A percentile compares a stretch with the other conserved stretches of the same genome.
phyloP scores from a whole-genome alignment of 176 grass and related monocot species.

The Bromus sterilis region DNA sequence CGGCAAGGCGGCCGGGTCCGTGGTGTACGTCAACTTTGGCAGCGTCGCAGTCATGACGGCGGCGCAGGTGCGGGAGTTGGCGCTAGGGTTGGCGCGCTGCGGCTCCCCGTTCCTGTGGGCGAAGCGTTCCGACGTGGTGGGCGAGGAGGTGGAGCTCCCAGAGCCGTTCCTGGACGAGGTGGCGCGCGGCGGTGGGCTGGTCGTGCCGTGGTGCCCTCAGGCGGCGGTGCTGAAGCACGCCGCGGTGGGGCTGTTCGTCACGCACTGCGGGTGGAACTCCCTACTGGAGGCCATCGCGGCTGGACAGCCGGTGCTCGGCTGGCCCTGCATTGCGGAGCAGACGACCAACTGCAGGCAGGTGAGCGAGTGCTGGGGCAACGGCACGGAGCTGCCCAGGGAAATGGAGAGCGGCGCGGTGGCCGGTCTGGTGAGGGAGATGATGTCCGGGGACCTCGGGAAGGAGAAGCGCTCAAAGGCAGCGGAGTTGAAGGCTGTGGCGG shows the following conservation, averaged over 20 bases:
- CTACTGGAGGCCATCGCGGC: constrained; percentile 15
- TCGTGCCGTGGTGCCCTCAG: constrained; percentile 38
- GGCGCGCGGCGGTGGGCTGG: constrained; percentile 14
- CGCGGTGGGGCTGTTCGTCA: constrained; percentile 41
- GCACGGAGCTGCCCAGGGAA: not conserved
- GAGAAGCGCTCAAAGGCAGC: constrained; percentile 15
- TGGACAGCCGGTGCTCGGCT: constrained; percentile 19
- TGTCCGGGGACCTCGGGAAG: constrained; percentile 23
- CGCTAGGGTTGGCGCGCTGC: constrained; percentile 17
- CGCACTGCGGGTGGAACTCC: constrained; percentile 74
- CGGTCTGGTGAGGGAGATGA: constrained; percentile 26
- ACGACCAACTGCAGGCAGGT: constrained; percentile 27
- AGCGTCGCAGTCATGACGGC: constrained; percentile 11
- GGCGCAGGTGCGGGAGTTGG: constrained; percentile 17
- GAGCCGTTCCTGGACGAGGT: not conserved
- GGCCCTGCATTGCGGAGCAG: constrained; percentile 36
- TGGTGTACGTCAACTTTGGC: constrained; percentile 42
- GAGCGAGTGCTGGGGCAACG: constrained; percentile 27
- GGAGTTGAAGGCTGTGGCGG: not conserved
- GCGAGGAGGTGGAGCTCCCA: not conserved
- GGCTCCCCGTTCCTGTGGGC: constrained; percentile 37
- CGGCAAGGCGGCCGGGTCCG: not conserved
- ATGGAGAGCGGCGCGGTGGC: constrained; percentile 14
- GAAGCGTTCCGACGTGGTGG: constrained; percentile 4
- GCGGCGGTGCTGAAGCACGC: constrained; percentile 29